Evolutionary conservation across 2,329 filamentous ascomycete species (phyloP).

Genomic region (Trichoderma pleuroti): DNA sequence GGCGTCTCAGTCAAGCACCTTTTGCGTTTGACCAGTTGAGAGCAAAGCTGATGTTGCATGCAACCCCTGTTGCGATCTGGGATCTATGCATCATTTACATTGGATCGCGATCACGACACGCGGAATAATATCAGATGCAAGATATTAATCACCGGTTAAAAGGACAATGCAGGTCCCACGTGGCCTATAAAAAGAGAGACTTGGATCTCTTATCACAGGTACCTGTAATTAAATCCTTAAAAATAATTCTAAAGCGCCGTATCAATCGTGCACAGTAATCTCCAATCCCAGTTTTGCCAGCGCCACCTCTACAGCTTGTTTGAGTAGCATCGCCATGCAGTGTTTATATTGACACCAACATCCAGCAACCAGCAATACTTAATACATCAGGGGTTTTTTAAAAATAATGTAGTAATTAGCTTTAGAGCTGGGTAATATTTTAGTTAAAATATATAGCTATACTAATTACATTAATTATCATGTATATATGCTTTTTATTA

Average conservation of each 20-base stretch:
- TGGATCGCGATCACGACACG: background rate
- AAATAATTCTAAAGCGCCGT: background rate
- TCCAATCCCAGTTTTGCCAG: background rate
- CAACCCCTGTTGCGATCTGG: background rate
- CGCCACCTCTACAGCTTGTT: background rate
- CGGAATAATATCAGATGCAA: background rate
- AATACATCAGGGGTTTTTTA: no score
- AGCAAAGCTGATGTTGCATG: background rate
- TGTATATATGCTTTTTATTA: background rate
- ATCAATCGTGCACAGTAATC: background rate
- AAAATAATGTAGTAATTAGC: background rate
- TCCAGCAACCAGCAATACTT: no score
- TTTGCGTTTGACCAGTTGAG: background rate
- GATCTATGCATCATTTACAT: background rate
- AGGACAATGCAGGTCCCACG: background rate
- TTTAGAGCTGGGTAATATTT: background rate
- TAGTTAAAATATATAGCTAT: background rate
- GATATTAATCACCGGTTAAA: background rate
- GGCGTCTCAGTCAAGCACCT: background rate
- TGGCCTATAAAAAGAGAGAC: background rate
- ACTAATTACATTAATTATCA: background rate
- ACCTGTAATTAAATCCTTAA: background rate
- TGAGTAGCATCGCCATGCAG: background rate
- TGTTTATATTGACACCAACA: no score
- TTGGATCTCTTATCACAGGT: background rate